phyloP scores from a whole-genome alignment of 257 asterid genomes.

The Nicotiana noctiflora region DNA sequence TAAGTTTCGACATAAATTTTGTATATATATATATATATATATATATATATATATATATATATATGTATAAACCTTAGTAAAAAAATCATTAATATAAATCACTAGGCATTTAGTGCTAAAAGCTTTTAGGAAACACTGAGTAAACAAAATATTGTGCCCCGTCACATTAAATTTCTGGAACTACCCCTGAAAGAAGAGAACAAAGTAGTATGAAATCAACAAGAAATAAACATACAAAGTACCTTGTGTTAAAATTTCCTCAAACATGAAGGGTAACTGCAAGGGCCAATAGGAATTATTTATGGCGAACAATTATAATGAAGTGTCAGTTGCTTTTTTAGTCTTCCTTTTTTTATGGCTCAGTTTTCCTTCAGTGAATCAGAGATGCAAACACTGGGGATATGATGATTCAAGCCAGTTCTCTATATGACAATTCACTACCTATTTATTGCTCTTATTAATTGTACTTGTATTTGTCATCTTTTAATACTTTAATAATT shows the following conservation, averaged over 20 bases:
- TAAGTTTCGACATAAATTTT: no score
- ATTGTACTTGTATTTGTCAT: background rate
- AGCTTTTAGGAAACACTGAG: no score
- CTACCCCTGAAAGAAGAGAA: no score
- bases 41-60: no score
- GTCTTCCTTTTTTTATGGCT: background rate
- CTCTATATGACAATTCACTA: background rate
- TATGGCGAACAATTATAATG: slow-evolving; percentile 14
- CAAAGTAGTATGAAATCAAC: no score
- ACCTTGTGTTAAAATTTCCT: background rate
- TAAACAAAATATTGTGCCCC: no score
- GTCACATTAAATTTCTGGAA: no score
- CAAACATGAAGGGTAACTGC: background rate
- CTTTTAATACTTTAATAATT: background rate
- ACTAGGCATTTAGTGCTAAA: no score
- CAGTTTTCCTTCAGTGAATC: slow-evolving; percentile 21
- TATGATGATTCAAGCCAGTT: background rate
- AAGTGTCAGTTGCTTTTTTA: slow-evolving; percentile 22
- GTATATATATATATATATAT: no score
- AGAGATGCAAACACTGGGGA: slow-evolving; percentile 13
- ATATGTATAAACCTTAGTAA: no score
- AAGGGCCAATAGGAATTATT: background rate
- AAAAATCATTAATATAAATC: no score
- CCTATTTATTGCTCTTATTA: background rate
- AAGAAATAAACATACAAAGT: no score